Conservation (phyloP, 257 asterid genomes). For the Solanum pinnatisectum region DNA sequence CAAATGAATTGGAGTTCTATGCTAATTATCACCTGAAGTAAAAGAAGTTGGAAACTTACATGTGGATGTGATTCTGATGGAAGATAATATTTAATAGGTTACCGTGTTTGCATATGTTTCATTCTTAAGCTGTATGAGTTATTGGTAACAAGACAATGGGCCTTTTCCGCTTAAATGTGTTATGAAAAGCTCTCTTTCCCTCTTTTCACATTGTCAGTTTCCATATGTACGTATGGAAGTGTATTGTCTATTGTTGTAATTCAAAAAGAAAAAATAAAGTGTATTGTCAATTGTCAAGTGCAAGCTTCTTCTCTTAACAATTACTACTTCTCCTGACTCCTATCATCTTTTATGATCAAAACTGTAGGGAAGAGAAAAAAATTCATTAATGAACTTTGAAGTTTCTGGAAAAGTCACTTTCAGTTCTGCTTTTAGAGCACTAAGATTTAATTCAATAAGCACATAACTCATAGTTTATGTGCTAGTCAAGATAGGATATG, state of each 20-base stretch:
- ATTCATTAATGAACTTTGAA: not conserved
- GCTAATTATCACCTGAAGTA: not conserved
- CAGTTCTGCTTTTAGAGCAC: not conserved
- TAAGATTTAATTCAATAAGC: not conserved
- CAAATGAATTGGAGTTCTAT: not conserved
- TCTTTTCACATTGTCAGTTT: not conserved
- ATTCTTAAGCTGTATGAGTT: not conserved
- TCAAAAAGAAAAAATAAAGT: not conserved
- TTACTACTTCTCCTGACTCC: not conserved
- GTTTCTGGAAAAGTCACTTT: not conserved
- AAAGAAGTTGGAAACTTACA: not conserved
- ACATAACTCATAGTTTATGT: not conserved
- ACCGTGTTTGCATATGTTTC: not conserved
- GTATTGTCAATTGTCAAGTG: not conserved
- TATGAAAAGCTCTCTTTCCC: not conserved
- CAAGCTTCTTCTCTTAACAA: not conserved
- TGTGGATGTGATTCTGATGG: not conserved
- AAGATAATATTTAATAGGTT: not conserved
- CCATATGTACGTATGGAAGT: not conserved
- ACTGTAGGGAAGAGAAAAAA: not conserved
- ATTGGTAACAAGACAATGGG: not conserved
- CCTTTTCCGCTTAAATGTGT: not conserved
- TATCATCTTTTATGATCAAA: not conserved
- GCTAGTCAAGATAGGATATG: not conserved
- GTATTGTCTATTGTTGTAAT: not conserved